phyloP scores from a whole-genome alignment of 129 eudicot species.

The Arctium lappa region DNA sequence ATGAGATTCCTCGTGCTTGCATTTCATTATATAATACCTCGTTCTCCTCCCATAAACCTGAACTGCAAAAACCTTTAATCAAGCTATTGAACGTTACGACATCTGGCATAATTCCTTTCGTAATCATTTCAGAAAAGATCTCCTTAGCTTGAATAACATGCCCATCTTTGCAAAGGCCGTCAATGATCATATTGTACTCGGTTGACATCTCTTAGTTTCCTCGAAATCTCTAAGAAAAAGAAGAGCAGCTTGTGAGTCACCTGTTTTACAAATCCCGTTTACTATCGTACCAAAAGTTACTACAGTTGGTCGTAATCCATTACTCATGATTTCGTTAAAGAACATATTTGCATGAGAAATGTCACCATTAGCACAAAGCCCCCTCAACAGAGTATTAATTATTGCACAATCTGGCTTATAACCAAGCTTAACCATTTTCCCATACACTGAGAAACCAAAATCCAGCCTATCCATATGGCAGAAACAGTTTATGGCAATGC shows the following conservation, averaged over 20 bases:
- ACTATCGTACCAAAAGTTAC: constrained; percentile 23
- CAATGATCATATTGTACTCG: constrained; percentile 25
- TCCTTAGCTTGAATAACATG: background rate
- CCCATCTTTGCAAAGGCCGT: constrained; percentile 28
- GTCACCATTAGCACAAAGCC: constrained; percentile 21
- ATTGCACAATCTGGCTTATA: constrained; percentile 25
- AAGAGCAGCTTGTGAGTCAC: constrained; percentile 10
- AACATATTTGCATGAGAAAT: background rate
- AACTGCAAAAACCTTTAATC: constrained; percentile 25
- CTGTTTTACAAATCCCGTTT: constrained; percentile 20
- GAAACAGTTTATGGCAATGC: constrained; percentile 33
- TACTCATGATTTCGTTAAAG: background rate
- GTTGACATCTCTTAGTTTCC: background rate
- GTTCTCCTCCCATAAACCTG: constrained; percentile 8
- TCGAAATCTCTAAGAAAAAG: background rate
- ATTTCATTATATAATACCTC: constrained; percentile 12
- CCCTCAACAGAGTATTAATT: constrained; percentile 27
- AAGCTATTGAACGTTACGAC: constrained; percentile 25
- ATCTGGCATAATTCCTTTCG: constrained; percentile 23
- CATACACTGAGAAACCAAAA: constrained; percentile 32
- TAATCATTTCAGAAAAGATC: constrained; percentile 8
- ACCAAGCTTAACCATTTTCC: constrained; percentile 30
- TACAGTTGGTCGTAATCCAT: constrained; percentile 20
- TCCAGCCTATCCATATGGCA: constrained; percentile 25
- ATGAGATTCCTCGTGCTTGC: constrained; percentile 5